Evolutionary conservation across 768 basidiomycete genomes (phyloP).

Genomic region (Calocera viscosa): DNA sequence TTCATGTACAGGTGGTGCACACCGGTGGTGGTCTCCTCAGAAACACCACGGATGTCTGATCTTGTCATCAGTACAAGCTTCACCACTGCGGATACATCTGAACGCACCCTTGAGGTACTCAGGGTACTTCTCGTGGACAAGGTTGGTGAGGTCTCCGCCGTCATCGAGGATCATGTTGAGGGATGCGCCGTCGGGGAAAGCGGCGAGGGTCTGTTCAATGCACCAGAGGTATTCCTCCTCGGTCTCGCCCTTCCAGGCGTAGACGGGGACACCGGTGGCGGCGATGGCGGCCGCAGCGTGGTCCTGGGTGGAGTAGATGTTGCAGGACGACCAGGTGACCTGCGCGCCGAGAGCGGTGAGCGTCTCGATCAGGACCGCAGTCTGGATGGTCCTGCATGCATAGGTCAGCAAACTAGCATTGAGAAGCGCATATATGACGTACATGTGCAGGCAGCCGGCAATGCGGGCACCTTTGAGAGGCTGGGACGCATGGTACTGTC

Average conservation of each 20-base stretch:
- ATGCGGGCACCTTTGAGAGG: slow-evolving; percentile 92
- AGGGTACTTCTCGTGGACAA: slow-evolving; percentile 94
- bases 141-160: slow-evolving; percentile 87
- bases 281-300: slow-evolving; percentile 99
- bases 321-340: slow-evolving; percentile 98
- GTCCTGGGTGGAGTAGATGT: slow-evolving; percentile 99
- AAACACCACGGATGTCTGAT: slow-evolving; percentile 77
- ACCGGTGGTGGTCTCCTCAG: slow-evolving; percentile 99
- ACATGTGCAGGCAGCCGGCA: slow-evolving; percentile 98
- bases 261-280: slow-evolving; percentile 96
- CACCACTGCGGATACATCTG: not conserved
- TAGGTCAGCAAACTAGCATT: not conserved
- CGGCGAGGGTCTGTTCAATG: slow-evolving; percentile 84
- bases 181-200: slow-evolving; percentile 71
- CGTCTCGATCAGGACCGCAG: slow-evolving; percentile 97
- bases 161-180: slow-evolving; percentile 99
- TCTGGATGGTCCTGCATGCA: slow-evolving; percentile 80
- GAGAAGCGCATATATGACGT: slow-evolving; percentile 23
- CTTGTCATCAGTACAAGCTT: not conserved
- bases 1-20: slow-evolving; percentile 99
- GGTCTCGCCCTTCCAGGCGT: slow-evolving; percentile 99
- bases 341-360: slow-evolving; percentile 89
- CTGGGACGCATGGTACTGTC: slow-evolving; percentile 61
- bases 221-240: slow-evolving; percentile 99
- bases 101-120: slow-evolving; percentile 62